phyloP scores from a whole-genome alignment of 73 alveolate species.

The Paramecium primaurelia region DNA sequence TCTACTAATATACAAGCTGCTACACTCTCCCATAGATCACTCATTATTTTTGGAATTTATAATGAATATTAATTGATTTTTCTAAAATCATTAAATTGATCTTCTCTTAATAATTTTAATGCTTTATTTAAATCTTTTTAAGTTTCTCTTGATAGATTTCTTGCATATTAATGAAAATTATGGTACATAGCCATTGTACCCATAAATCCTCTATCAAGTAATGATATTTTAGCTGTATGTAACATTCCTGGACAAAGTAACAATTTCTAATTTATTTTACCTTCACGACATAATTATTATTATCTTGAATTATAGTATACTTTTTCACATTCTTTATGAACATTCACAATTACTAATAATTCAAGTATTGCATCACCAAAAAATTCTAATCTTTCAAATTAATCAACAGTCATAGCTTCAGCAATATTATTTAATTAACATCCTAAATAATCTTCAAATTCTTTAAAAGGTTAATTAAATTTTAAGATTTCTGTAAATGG shows the following conservation, averaged over 20 bases:
- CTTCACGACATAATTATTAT: background rate
- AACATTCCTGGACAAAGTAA: conserved; percentile 42
- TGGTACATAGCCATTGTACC: conserved; percentile 37
- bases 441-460: background rate
- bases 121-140: background rate
- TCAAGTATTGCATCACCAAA: conserved; percentile 32
- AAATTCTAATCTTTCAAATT: conserved; percentile 2
- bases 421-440: background rate
- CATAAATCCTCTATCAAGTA: conserved; percentile 35
- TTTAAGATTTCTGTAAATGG: background rate
- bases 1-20: background rate
- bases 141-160: background rate
- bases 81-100: background rate
- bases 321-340: background rate
- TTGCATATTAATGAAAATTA: background rate
- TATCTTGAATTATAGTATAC: background rate
- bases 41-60: background rate
- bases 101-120: background rate
- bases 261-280: background rate
- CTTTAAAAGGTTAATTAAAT: background rate
- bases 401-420: background rate
- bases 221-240: background rate
- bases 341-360: background rate
- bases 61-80: background rate
- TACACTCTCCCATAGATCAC: conserved; percentile 38